A percentile compares a stretch with the other conserved stretches of the same genome.
Evolutionary conservation across 2,329 filamentous ascomycete genomes (phyloP).

Genomic region (Chaetomium sp.): DNA sequence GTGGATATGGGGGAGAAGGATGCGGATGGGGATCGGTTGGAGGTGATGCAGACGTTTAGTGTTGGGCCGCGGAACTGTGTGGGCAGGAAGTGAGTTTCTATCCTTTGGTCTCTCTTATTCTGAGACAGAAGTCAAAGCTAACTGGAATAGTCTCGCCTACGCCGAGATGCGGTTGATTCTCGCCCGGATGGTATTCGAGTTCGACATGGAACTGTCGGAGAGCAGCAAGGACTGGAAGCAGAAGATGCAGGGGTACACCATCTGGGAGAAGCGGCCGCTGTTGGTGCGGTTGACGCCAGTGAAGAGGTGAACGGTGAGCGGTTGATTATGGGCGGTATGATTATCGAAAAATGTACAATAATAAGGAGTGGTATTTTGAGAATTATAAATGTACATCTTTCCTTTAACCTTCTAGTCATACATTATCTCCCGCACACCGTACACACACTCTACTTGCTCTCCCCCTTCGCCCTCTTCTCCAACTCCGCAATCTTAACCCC

Average conservation of each 20-base stretch:
- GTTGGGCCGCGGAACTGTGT: conserved; percentile 44
- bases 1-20: conserved; percentile 24
- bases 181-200: conserved; percentile 42
- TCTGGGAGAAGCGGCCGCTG: conserved; percentile 36
- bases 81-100: conserved; percentile 33
- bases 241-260: conserved; percentile 30
- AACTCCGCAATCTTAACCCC: conserved; percentile 38
- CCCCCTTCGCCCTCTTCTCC: conserved; percentile 7
- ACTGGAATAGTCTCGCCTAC: conserved; percentile 33
- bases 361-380: neutral
- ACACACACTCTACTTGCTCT: neutral
- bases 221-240: conserved; percentile 33
- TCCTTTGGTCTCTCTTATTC: neutral
- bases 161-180: conserved; percentile 45
- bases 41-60: conserved; percentile 41
- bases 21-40: conserved; percentile 36
- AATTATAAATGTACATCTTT: neutral
- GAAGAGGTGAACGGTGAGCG: neutral
- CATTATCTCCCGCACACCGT: no score
- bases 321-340: neutral
- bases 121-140: neutral
- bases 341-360: neutral
- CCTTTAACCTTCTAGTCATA: neutral
- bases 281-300: conserved; percentile 32
- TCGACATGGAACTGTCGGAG: conserved; percentile 38